A percentile compares a stretch with the other conserved stretches of the same genome.
phyloP scores from a whole-genome alignment of 345 rosid genomes.

The Laguncularia racemosa region DNA sequence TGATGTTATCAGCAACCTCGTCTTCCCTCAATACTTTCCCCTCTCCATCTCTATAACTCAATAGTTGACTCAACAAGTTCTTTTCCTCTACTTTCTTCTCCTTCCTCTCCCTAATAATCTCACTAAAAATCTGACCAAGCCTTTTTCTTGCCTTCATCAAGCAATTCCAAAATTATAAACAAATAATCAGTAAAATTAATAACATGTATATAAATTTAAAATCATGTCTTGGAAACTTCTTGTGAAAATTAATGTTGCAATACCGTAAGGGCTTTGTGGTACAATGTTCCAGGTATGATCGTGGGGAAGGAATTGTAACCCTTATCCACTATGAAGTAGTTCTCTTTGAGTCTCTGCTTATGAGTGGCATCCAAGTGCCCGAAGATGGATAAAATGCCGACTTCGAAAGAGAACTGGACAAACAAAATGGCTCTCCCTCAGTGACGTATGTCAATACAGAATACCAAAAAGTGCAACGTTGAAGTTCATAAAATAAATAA shows the following conservation, averaged over 20 bases:
- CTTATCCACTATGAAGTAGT: slow-evolving; percentile 59
- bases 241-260: not conserved
- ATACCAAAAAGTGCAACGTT: not conserved
- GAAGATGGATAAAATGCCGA: slow-evolving; percentile 63
- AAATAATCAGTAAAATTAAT: not conserved
- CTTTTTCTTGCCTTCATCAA: slow-evolving; percentile 57
- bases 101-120: slow-evolving; percentile 52
- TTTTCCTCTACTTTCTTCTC: slow-evolving; percentile 37
- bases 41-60: slow-evolving; percentile 38
- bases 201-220: not conserved
- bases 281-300: slow-evolving; percentile 59
- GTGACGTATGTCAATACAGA: not conserved
- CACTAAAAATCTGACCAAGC: slow-evolving; percentile 40
- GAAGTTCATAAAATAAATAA: no score
- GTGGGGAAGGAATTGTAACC: slow-evolving; percentile 85
- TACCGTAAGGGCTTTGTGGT: slow-evolving; percentile 66
- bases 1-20: slow-evolving; percentile 66
- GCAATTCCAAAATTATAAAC: no score
- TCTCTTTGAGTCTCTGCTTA: slow-evolving; percentile 43
- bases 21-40: slow-evolving; percentile 36
- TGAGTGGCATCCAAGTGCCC: slow-evolving; percentile 49
- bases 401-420: slow-evolving; percentile 63
- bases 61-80: slow-evolving; percentile 50
- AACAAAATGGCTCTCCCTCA: not conserved
- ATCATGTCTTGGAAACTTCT: no score